Percentiles rank a stretch among this genome's conserved stretches.
Conservation (phyloP, 176 grass and related monocot species). For the Hordeum marinum region DNA sequence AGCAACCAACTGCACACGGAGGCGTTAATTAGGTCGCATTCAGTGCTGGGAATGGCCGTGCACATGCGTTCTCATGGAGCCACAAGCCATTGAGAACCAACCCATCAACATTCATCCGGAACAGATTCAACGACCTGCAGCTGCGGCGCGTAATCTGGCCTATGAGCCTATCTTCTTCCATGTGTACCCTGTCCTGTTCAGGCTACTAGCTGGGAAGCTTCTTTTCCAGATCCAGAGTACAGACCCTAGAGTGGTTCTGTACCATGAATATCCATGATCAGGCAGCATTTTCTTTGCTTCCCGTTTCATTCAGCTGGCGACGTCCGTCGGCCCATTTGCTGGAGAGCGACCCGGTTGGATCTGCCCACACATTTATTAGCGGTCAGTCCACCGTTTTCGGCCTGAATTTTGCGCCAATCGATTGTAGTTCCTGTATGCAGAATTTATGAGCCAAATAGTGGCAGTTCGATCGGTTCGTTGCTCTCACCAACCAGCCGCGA, state of each 20-base stretch:
- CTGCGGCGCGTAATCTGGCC: not conserved
- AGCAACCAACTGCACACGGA: not conserved
- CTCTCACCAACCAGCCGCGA: not conserved
- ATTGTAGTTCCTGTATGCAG: not conserved
- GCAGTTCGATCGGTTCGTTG: not conserved
- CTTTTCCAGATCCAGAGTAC: not conserved
- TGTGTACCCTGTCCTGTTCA: not conserved
- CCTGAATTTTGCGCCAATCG: not conserved
- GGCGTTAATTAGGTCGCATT: constrained; percentile 35
- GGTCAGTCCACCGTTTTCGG: not conserved
- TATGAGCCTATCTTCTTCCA: not conserved
- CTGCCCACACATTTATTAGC: not conserved
- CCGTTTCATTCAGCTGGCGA: not conserved
- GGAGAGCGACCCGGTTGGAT: not conserved
- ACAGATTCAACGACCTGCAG: not conserved
- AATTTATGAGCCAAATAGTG: constrained; percentile 6
- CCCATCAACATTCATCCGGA: too few relatives aligned
- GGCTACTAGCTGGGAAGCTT: not conserved
- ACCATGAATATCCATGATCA: not conserved
- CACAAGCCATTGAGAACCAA: too few relatives aligned
- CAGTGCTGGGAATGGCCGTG: not conserved
- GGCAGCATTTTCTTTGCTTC: not conserved
- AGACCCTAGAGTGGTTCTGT: not conserved
- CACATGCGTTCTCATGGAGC: not conserved
- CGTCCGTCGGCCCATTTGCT: not conserved